Conservation (phyloP, 2,329 filamentous ascomycete genomes). For the Cytospora chrysosperma region DNA sequence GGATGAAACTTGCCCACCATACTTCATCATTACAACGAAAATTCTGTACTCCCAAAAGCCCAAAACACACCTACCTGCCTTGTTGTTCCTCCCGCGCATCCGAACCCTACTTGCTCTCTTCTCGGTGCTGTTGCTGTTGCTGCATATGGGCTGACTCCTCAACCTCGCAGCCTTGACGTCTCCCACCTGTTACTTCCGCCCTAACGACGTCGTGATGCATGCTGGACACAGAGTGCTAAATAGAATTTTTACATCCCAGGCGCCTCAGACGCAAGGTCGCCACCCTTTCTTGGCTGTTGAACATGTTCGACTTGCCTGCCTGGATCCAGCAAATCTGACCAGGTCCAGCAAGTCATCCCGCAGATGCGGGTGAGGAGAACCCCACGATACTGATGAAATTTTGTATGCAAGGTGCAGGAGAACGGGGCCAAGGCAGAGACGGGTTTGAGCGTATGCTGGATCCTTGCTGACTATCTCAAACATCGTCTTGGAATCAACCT, state of each 20-base stretch:
- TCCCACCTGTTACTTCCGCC: not conserved
- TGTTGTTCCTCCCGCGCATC: not conserved
- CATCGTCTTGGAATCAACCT: not conserved
- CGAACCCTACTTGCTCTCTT: too few species aligned
- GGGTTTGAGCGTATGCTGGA: not conserved
- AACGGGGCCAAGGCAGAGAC: conserved; percentile 16
- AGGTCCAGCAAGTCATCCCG: conserved; percentile 13
- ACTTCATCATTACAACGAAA: not conserved
- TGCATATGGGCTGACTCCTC: conserved; percentile 11
- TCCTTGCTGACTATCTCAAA: too few species aligned
- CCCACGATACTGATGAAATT: conserved; percentile 11
- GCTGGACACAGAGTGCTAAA: not conserved
- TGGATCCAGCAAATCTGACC: not conserved
- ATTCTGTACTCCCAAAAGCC: not conserved
- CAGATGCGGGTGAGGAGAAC: conserved; percentile 14
- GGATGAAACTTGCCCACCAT: not conserved
- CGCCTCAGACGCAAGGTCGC: not conserved
- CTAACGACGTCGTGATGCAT: not conserved
- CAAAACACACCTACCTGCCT: not conserved
- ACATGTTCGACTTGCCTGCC: not conserved
- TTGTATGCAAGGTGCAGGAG: conserved; percentile 21
- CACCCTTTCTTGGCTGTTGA: not conserved
- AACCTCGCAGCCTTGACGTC: not conserved
- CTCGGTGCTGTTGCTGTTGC: not conserved
- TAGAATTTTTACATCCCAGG: not conserved